A percentile compares a stretch with the other conserved stretches of the same genome.
Conservation (phyloP, 371 early-diverging fungal species). For the Mucor velutinosus region DNA sequence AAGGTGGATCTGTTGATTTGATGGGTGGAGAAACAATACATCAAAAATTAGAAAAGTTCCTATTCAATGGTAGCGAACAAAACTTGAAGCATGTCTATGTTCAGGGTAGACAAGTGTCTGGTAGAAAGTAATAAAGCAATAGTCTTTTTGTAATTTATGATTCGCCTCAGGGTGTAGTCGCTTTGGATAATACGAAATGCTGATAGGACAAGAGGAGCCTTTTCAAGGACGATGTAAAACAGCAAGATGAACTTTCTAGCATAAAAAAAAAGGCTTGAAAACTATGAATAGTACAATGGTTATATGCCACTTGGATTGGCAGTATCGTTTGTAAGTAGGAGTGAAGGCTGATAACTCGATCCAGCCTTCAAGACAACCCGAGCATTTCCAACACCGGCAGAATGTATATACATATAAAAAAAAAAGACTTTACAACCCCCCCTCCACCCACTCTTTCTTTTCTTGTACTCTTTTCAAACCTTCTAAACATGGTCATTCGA, state of each 20-base stretch:
- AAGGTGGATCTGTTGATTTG: constrained; percentile 50
- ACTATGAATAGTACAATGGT: too few relatives aligned
- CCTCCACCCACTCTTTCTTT: background rate
- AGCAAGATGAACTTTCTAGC: too few relatives aligned
- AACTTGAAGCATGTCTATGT: constrained; percentile 63
- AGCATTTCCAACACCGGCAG: background rate
- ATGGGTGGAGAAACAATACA: constrained; percentile 47
- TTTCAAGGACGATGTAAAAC: too few relatives aligned
- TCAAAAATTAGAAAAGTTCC: constrained; percentile 63
- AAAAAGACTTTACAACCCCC: background rate
- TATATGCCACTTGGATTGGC: too few relatives aligned
- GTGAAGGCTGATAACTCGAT: too few relatives aligned
- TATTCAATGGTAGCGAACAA: constrained; percentile 68
- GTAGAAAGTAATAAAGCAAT: constrained; percentile 10
- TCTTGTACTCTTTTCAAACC: background rate
- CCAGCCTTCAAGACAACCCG: background rate
- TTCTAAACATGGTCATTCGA: background rate
- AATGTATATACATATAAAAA: background rate
- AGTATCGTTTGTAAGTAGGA: too few relatives aligned
- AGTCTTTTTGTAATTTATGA: too few relatives aligned
- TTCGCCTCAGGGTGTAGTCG: too few relatives aligned
- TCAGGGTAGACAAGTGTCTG: constrained; percentile 52
- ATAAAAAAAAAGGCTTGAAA: too few relatives aligned
- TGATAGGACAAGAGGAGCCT: too few relatives aligned
- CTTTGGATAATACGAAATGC: too few relatives aligned